Base-by-base conservation (phyloP, 208 protist species). In the Herpetomonas muscarum region DNA sequence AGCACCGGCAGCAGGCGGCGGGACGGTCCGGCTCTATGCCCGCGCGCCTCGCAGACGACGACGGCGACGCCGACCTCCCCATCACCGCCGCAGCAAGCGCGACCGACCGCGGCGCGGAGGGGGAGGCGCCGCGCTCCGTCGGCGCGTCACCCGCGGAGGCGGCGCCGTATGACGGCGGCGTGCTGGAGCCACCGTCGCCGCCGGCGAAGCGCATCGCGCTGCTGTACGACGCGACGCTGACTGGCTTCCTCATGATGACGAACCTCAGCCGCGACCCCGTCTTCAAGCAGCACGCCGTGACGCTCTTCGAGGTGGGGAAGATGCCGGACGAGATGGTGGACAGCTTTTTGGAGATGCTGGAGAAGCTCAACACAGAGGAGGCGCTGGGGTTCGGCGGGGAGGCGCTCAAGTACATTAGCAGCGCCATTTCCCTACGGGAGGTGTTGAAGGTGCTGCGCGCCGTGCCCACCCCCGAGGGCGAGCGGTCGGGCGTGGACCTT, bases 181-280 rank as follows among this genome's bases (percentile, higher is more conserved):
- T 47, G 51, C 34, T 41, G 32, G 0, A 57, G 28, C 22, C 46
- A 44, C 37, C 45, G 65, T 3, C 78, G 83, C 50, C 85, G 6
- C 9, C 85, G 0, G 30, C 57, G 21, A 93, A 94, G 64, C 85
- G 97, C 42, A 82, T 98, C 26, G 97, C 85, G 7, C 83, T 99
- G 9, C 49, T 99, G 22, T 98, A 98, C 81, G 97, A 98, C 55
- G 79, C 83, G 22, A 96, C 80, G 13, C 79, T 99, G 13, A 98
- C 96, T 7, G 97, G 97, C 7, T 98, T 97, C 64, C 78, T 99
- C 17, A 99, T 99, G 97, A 98, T 98, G 97, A 97, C 94, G 50
- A 98, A 98, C 71, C 66, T 98, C 22, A 94, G 88, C 21, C 56
- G 74, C 28, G 76, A 92, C 55, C 81, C 74, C 12, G 70, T 73